Evolutionary conservation across 805 yeast species (phyloP), one percentile per base, ranked within the genome.

Genomic region (Wickerhamiella shivajii): DNA sequence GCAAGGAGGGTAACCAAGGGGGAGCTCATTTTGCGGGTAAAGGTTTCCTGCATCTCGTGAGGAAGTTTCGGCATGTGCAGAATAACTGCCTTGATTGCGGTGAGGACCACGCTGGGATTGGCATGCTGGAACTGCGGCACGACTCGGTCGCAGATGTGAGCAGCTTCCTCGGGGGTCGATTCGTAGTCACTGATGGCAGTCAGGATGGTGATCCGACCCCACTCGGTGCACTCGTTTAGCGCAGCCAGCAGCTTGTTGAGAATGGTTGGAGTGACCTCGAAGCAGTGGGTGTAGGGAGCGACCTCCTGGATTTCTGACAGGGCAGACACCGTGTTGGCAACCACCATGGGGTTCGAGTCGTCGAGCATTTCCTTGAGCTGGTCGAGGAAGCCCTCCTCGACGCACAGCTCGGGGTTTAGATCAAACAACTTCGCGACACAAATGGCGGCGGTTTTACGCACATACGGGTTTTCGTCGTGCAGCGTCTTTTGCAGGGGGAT

Each of bases 111-210:
- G 3, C 94, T 80, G 0, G 98, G 93, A 53, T 87, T 87, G 16
- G 80, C 96, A 54, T 87, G 98, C 60, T 87, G 98, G 49, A 87
- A 68, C 58, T 90, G 97, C 10, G 98, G 97, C 7, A 80, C 69
- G 7, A 83, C 84, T 41, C 94, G 67, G 48, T 87, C 96, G 41
- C 87, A 69, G 35, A 87, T 80, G 49, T 80, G 84, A 39, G 68
- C 72, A 2, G 93, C 84, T 51, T 85, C 94, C 11, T 66, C 60
- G 2, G 60, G 52, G 29, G 64, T 69, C 2, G 51, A 47, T 0
- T 92, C 64, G 52, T 76, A 87, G 29, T 77, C 85, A 5, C 83
- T 66, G 42, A 90, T 59, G 1, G 94, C 84, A 1, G 79, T 71
- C 39, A 90, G 63, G 27, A 90, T 79, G 1, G 96, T 71, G 43